Percentiles rank a stretch among this genome's conserved stretches.
These are phyloP conservation scores for Aquanectria penicillioides DNA, from an alignment of 2,329 filamentous ascomycete species.

Conservation along the genomic window DNA sequence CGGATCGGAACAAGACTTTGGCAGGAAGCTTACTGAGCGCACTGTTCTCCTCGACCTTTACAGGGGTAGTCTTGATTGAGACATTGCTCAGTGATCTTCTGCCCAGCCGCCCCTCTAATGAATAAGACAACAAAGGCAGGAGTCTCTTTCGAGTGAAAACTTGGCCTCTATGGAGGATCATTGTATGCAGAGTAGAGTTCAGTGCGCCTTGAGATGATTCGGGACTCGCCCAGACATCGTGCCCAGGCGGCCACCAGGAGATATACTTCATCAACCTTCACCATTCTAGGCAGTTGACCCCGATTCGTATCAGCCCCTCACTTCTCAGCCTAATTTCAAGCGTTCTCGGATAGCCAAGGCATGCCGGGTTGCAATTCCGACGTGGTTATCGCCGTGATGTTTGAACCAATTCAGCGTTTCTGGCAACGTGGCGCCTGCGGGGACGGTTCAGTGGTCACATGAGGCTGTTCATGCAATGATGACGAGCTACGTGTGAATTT, in stretches of 20 bases:
- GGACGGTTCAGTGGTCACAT: conserved; percentile 20
- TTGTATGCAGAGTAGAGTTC: not conserved
- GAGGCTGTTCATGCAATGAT: conserved; percentile 22
- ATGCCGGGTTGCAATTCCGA: conserved; percentile 4
- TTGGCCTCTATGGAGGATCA: conserved; percentile 10
- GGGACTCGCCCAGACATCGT: not conserved
- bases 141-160: not conserved
- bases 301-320: conserved; percentile 2
- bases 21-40: conserved; percentile 36
- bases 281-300: not conserved
- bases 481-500: conserved; percentile 17
- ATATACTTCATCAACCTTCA: conserved; percentile 8
- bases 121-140: not conserved
- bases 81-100: conserved; percentile 19
- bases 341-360: conserved; percentile 6
- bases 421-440: conserved; percentile 21
- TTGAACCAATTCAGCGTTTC: conserved; percentile 5
- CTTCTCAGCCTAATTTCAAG: not conserved
- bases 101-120: not conserved
- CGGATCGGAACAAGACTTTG: conserved; percentile 37
- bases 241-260: not conserved
- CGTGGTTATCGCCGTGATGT: conserved; percentile 7
- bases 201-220: not conserved
- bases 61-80: conserved; percentile 1
- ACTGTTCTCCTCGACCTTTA: not conserved